Base-by-base conservation (phyloP, 768 basidiomycete genomes). In the Gymnopilus dilepis region DNA sequence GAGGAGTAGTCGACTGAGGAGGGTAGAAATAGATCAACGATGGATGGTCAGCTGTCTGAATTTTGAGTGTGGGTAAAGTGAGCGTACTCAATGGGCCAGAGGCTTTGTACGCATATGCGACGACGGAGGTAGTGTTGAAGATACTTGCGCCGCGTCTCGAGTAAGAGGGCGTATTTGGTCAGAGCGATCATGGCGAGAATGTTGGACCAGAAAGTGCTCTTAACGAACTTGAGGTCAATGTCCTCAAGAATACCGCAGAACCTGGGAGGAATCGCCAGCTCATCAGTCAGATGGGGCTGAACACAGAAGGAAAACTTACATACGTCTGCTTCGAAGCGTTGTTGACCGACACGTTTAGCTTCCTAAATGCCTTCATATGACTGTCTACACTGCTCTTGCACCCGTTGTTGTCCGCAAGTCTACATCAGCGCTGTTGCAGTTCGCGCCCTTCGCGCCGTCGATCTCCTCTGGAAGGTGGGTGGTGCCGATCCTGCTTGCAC, bases 71-170 rank as follows among this genome's bases (percentile, higher is more conserved):
- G 34, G 9, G 34, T 15, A 15, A 37, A 37, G 34, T 9, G 34
- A 8, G 15, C 15, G 34, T 11, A 37, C 7, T 37, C 8, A 37
- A 8, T 37, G 34, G 15, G 34, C 15, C 15, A 15, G 34, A 37
- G 34, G 15, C 11, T 9, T 37, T 37, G 15, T 37, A 9, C 34
- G 74, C 78, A 70, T 82, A 83, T 13, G 82, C 82, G 0, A 84
- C 84, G 26, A 88, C 86, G 6, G 81, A 83, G 4, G 85, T 80
- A 4, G 86, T 85, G 70, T 87, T 86, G 77, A 89, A 83, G 69
- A 89, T 87, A 33, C 77, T 75, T 3, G 79, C 72, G 1, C 87
- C 86, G 42, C 83, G 81, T 65, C 83, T 82, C 73, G 86, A 76
- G 71, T 88, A 82, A 85, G 12, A 86, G 68, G 11, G 85, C 81